A percentile compares a stretch with the other conserved stretches of the same genome.
Conservation (phyloP, 257 asterid genomes). For the Scutellaria galericulata region DNA sequence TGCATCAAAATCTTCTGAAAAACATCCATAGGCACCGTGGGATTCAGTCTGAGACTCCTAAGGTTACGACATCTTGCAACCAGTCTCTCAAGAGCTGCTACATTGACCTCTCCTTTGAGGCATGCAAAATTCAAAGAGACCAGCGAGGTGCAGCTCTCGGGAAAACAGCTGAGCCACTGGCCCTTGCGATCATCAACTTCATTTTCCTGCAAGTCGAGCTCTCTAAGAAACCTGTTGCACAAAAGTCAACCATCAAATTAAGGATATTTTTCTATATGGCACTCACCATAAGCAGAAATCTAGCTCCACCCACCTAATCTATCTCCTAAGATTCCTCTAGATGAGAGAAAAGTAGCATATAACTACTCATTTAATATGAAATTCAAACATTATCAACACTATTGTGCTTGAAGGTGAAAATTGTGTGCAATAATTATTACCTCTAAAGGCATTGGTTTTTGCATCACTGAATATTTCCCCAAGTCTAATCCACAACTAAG, state of each 20-base stretch:
- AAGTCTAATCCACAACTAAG: background rate
- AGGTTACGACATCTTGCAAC: slow-evolving; percentile 71
- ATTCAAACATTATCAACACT: background rate
- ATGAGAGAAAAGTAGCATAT: background rate
- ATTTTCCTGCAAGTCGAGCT: slow-evolving; percentile 83
- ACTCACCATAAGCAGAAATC: background rate
- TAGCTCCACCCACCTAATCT: background rate
- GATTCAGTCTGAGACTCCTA: slow-evolving; percentile 68
- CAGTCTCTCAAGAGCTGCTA: slow-evolving; percentile 71
- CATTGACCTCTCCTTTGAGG: slow-evolving; percentile 79
- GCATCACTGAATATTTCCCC: background rate
- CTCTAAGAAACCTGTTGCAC: slow-evolving; percentile 66
- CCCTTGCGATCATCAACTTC: slow-evolving; percentile 82
- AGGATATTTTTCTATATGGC: background rate
- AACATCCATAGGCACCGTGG: slow-evolving; percentile 59
- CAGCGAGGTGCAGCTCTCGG: slow-evolving; percentile 73
- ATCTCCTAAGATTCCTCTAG: background rate
- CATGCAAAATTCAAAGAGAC: slow-evolving; percentile 81
- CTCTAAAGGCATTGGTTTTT: background rate
- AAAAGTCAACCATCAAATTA: slow-evolving; percentile 14
- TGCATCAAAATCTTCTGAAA: slow-evolving; percentile 67
- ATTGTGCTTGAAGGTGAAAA: background rate
- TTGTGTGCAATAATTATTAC: background rate
- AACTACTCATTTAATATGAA: background rate
- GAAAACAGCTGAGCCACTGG: slow-evolving; percentile 87